Percentiles rank a stretch among this genome's conserved stretches.
Evolutionary conservation across 345 rosid genomes (phyloP).

Genomic region (Brassica napus): Da-Ae NC_063443.1:8378501-8379000

Average conservation of each 20-base stretch:
- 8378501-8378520: slow-evolving; percentile 26
- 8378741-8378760: slow-evolving; percentile 52
- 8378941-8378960: slow-evolving; percentile 9
- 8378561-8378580: slow-evolving; percentile 42
- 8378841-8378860: slow-evolving; percentile 36
- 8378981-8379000: neutral
- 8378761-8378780: slow-evolving; percentile 89
- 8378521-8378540: slow-evolving; percentile 39
- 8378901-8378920: neutral
- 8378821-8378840: slow-evolving; percentile 95
- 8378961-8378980: neutral
- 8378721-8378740: slow-evolving; percentile 8
- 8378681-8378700: neutral
- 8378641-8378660: slow-evolving; percentile 77
- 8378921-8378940: neutral
- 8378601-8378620: slow-evolving; percentile 37
- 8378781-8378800: slow-evolving; percentile 82
- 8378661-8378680: slow-evolving; percentile 27
- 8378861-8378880: neutral
- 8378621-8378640: slow-evolving; percentile 71
- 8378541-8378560: slow-evolving; percentile 41
- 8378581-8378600: slow-evolving; percentile 44
- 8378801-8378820: slow-evolving; percentile 66
- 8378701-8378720: neutral
- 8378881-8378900: slow-evolving; percentile 2